Evolutionary conservation across 2,329 filamentous ascomycete species (phyloP).

Genomic region (Bipolaris gigantea): DNA sequence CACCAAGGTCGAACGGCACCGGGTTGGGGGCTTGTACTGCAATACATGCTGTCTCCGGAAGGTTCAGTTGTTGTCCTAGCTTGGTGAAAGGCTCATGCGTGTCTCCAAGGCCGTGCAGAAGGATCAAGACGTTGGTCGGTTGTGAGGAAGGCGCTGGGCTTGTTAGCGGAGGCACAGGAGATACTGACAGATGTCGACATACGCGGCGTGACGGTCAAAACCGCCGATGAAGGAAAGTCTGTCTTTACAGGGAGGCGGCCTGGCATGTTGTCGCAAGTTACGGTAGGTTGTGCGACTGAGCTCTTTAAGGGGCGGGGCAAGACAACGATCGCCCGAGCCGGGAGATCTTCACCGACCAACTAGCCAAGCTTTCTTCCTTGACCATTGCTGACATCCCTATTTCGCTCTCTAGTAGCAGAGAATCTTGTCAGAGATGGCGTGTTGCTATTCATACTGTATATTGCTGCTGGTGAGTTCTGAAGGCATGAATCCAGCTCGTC

Average conservation of each 20-base stretch:
- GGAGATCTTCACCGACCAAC: slow-evolving; percentile 25
- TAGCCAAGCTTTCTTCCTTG: slow-evolving; percentile 12
- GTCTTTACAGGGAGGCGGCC: slow-evolving; percentile 47
- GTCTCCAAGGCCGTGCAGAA: slow-evolving; percentile 86
- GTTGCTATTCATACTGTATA: background rate
- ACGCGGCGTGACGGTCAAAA: slow-evolving; percentile 51
- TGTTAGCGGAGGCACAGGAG: slow-evolving; percentile 18
- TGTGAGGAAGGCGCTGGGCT: slow-evolving; percentile 49
- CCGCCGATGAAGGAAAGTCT: slow-evolving; percentile 49
- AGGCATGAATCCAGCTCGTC: background rate
- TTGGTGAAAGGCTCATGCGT: slow-evolving; percentile 67
- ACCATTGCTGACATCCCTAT: background rate
- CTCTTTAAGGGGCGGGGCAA: slow-evolving; percentile 14
- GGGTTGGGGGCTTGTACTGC: slow-evolving; percentile 71
- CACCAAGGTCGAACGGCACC: slow-evolving; percentile 69
- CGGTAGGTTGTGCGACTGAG: slow-evolving; percentile 19
- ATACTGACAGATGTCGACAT: slow-evolving; percentile 26
- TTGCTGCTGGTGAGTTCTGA: background rate
- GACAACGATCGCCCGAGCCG: slow-evolving; percentile 6
- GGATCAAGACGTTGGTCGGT: slow-evolving; percentile 73
- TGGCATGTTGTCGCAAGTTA: slow-evolving; percentile 37
- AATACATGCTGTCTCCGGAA: slow-evolving; percentile 77
- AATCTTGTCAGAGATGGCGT: background rate
- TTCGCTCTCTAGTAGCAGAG: background rate
- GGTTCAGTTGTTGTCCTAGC: slow-evolving; percentile 68